These are phyloP conservation scores for Danielia reshetovae DNA, from an alignment of 805 yeast genomes.

Conservation along the genomic window DNA sequence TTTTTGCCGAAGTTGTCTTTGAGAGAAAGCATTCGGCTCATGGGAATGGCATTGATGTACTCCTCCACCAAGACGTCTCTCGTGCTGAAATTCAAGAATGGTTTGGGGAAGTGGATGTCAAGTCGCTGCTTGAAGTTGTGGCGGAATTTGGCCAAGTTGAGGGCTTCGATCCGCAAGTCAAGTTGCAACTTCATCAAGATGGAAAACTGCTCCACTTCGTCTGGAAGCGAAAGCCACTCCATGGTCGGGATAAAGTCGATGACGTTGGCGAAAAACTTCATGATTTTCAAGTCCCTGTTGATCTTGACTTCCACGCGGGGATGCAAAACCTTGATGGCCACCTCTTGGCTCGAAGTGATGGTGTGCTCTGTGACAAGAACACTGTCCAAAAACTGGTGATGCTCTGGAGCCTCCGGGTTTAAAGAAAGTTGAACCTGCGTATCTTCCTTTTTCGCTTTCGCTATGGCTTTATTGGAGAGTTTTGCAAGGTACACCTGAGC, in stretches of 20 bases:
- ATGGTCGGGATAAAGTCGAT: constrained; percentile 81
- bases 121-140: constrained; percentile 55
- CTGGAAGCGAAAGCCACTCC: constrained; percentile 97
- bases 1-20: constrained; percentile 42
- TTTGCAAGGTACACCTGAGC: constrained; percentile 90
- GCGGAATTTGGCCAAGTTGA: constrained; percentile 69
- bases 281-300: constrained; percentile 75
- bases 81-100: constrained; percentile 61
- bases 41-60: constrained; percentile 75
- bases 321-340: constrained; percentile 90
- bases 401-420: constrained; percentile 9
- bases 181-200: constrained; percentile 83
- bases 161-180: constrained; percentile 85
- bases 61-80: constrained; percentile 82
- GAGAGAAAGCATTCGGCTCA: constrained; percentile 61
- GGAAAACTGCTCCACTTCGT: constrained; percentile 86
- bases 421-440: constrained; percentile 12
- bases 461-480: constrained; percentile 44
- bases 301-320: constrained; percentile 75
- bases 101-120: constrained; percentile 78
- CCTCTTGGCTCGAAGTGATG: constrained; percentile 47
- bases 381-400: constrained; percentile 24
- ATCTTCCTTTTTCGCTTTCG: constrained; percentile 28
- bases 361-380: constrained; percentile 32
- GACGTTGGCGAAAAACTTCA: constrained; percentile 71